Base-by-base conservation (phyloP, 1,284 basidiomycete species). In the Moesziomyces sp. region DNA sequence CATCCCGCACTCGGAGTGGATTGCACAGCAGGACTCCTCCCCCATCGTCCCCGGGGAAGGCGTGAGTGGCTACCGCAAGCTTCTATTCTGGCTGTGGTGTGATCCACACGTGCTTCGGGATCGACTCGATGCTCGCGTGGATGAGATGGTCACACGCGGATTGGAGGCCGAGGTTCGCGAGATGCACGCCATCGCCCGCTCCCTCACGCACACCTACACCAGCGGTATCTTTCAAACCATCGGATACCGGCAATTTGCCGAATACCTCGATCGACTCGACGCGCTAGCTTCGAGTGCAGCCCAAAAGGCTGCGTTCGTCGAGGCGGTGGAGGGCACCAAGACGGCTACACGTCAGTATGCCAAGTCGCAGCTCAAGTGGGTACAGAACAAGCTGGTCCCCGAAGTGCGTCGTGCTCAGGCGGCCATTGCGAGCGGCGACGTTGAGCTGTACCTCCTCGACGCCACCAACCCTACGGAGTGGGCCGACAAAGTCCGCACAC, bases 201-300 rank as follows among this genome's bases (percentile, higher is more conserved):
- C 10, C 0, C 43, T 74, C 59, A 40, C 68, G 80, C 91, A 89
- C 76, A 92, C 91, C 0, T 71, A 66, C 44, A 62, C 69, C 33
- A 85, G 89, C 1, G 96, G 96, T 0, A 93, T 99, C 58, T 97
- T 93, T 83, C 97, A 99, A 84, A 90, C 93, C 0, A 99, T 99
- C 54, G 96, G 95, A 1, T 97, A 93, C 85, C 92, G 91, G 83
- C 94, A 97, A 85, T 97, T 98, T 72, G 87, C 89, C 72, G 85
- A 86, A 18, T 93, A 91, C 76, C 86, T 92, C 57, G 80, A 50
- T 85, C 85, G 21, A 84, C 42, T 74, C 13, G 59, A 66, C 38
- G 2, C 42, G 28, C 58, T 66, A 26, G 16, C 52, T 13, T 3
- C 6, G 8, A 30, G 10, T 21, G 38, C 38, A 3, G 11, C 19